Percentiles rank a stretch among this genome's conserved stretches.
Conservation (phyloP, 2,329 filamentous ascomycete species). For the Neopestalotiopsis sp. region DNA sequence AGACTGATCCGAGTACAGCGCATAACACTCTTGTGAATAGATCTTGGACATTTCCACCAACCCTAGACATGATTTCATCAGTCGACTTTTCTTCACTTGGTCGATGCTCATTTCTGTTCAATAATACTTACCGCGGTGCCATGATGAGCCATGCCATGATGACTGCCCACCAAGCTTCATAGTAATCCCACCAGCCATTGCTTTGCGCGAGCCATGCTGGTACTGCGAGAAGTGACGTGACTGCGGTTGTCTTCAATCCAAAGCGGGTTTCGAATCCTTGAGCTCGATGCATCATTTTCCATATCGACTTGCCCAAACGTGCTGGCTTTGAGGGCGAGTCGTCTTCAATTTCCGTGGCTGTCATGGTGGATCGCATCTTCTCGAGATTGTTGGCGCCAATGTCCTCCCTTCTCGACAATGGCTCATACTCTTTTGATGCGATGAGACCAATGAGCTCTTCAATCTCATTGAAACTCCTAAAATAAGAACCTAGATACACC, state of each 20-base stretch:
- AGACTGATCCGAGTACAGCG: constrained; percentile 56
- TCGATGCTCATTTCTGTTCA: background rate
- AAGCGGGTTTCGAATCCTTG: constrained; percentile 64
- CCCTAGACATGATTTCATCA: constrained; percentile 34
- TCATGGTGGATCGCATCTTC: constrained; percentile 43
- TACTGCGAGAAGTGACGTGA: constrained; percentile 56
- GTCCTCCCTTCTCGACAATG: constrained; percentile 31
- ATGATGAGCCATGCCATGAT: constrained; percentile 62
- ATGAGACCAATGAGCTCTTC: constrained; percentile 48
- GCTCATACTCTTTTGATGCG: constrained; percentile 42
- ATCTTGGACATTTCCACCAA: constrained; percentile 64
- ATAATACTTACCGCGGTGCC: constrained; percentile 46
- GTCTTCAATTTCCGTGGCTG: constrained; percentile 42
- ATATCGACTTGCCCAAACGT: constrained; percentile 49
- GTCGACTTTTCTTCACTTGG: background rate
- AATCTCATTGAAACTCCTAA: constrained; percentile 50
- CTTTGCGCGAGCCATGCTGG: constrained; percentile 56
- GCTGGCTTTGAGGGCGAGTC: constrained; percentile 28
- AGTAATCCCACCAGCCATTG: constrained; percentile 57
- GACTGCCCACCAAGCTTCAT: constrained; percentile 64
- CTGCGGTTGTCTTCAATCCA: constrained; percentile 59
- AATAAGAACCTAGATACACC: constrained; percentile 39
- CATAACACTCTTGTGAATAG: constrained; percentile 55
- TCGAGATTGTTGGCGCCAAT: constrained; percentile 31
- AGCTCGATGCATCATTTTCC: constrained; percentile 54